Evolutionary conservation across 139 green algal species (phyloP).

Genomic region (Ettlia oleoabundans): DNA sequence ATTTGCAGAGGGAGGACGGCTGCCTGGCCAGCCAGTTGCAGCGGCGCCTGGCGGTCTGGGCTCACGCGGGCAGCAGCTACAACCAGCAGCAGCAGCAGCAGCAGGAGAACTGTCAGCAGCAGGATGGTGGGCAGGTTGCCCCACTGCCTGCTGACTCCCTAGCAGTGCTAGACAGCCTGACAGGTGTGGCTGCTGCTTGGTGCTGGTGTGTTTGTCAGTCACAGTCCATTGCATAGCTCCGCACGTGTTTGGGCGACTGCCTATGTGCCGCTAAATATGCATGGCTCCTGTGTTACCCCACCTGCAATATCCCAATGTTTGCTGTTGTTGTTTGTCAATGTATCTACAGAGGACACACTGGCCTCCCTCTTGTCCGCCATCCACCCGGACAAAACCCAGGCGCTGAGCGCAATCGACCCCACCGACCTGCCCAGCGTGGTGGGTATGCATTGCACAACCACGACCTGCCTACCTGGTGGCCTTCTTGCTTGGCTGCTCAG

Average conservation of each 20-base stretch:
- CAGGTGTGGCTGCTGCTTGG: neutral
- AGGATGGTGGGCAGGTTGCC: neutral
- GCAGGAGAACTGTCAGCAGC: neutral
- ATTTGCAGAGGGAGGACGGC: neutral
- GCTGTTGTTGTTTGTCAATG: neutral
- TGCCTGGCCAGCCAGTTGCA: neutral
- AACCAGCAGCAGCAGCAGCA: conserved; percentile 1
- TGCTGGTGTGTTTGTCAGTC: neutral
- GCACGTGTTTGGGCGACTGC: too few species aligned
- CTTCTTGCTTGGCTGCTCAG: neutral
- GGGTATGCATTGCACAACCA: neutral
- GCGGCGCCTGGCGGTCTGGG: conserved; percentile 4
- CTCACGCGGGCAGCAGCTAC: neutral
- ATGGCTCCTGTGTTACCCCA: neutral
- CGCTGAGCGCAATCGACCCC: neutral
- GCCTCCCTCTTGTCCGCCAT: neutral
- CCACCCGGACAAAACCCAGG: neutral
- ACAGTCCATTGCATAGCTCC: too few species aligned
- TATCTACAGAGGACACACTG: conserved; percentile 25
- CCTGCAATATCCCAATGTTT: neutral
- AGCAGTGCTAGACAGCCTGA: neutral
- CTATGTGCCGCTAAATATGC: neutral
- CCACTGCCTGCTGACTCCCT: neutral
- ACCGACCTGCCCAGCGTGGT: neutral
- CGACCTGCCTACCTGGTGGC: neutral